Percentiles rank a stretch among this genome's conserved stretches.
Conservation (phyloP, 805 yeast genomes). For the Cephaloascus albidus region DNA sequence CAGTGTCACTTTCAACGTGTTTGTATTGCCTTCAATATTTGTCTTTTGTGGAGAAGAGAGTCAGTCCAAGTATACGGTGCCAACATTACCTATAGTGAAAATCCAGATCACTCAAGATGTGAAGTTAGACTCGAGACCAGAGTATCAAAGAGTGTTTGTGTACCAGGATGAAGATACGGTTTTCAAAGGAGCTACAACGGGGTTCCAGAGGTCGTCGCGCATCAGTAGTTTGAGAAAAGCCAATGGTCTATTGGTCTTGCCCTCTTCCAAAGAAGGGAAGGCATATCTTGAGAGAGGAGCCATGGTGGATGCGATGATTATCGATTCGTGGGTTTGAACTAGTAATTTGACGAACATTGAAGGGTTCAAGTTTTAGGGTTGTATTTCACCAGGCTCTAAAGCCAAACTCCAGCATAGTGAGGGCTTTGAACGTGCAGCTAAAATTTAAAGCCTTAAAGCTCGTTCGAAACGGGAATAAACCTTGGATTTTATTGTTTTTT, state of each 20-base stretch:
- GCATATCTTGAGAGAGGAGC: background rate
- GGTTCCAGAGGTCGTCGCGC: slow-evolving; percentile 41
- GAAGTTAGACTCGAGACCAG: slow-evolving; percentile 39
- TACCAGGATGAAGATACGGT: slow-evolving; percentile 8
- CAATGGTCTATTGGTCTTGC: slow-evolving; percentile 34
- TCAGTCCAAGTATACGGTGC: slow-evolving; percentile 6
- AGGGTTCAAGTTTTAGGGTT: no score
- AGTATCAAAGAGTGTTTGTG: slow-evolving; percentile 36
- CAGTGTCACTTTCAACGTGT: slow-evolving; percentile 34
- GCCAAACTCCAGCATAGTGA: no score
- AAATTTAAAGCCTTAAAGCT: no score
- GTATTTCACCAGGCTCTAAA: no score
- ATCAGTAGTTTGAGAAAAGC: slow-evolving; percentile 38
- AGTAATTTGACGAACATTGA: no score
- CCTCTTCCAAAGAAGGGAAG: slow-evolving; percentile 13
- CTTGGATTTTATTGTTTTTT: no score
- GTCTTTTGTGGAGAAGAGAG: slow-evolving; percentile 20
- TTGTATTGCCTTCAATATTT: slow-evolving; percentile 35
- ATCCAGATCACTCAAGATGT: slow-evolving; percentile 21
- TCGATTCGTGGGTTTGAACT: background rate
- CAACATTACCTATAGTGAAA: slow-evolving; percentile 19
- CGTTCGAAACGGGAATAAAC: no score
- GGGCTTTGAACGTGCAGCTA: no score
- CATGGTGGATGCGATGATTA: background rate
- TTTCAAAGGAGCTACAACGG: slow-evolving; percentile 19